Base-by-base conservation (phyloP, 1,284 basidiomycete genomes). In the Fomes fomentarius region DNA sequence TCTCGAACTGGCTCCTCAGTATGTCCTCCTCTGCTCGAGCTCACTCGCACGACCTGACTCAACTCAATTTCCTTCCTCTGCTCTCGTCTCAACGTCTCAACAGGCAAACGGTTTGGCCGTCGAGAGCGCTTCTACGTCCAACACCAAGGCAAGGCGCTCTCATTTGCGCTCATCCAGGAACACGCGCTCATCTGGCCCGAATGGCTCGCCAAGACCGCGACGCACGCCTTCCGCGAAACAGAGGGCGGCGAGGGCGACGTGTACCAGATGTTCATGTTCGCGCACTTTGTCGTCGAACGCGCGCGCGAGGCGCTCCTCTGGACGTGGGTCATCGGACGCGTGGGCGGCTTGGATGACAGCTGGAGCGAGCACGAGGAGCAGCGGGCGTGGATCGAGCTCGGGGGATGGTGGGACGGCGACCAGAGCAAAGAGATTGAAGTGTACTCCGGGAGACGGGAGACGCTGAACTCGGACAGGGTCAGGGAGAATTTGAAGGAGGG, bases 251-350 rank as follows among this genome's bases (percentile, higher is more conserved):
- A 62, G 45, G 69, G 67, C 48, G 74, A 70, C 62, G 63, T 66
- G 31, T 72, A 68, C 61, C 68, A 67, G 52, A 60, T 73, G 45
- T 75, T 73, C 64, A 49, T 69, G 19, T 63, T 69, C 43, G 65
- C 68, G 24, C 74, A 75, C 62, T 74, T 69, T 43, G 54, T 71
- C 28, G 68, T 76, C 37, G 74, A 76, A 62, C 66, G 75, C n/a
- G 69, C 71, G 47, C 65, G 75, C 9, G 76, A 78, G 62, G 72
- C 72, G 6, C 58, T 77, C 19, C 61, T 78, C n/a, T 78, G 76
- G 76, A 60, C 68, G 7, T 78, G 72, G 70, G 61, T 63, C 14
- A 71, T 78, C 24, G 76, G 56, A 1, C 58, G 60, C 25, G 43
- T 64, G 58, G 68, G 76, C 22, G 68, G 63, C 2, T 54, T 66